Base-by-base conservation (phyloP, 164 flowering plant genomes). In the Brasenia schreberi region DNA sequence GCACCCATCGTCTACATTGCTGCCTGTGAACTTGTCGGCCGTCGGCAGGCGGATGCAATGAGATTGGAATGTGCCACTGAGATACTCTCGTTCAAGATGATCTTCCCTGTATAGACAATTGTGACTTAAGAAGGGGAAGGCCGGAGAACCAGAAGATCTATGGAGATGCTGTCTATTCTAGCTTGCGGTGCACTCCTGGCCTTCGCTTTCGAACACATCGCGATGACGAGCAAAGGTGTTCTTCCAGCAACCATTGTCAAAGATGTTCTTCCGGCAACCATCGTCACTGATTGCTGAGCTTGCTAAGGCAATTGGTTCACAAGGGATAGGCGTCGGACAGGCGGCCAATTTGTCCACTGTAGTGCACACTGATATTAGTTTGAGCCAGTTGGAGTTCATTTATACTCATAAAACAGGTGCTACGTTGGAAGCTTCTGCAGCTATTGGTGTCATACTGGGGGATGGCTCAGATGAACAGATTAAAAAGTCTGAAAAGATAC, bases 41-140 rank as follows among this genome's bases (percentile, higher is more conserved):
- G 89, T 6, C 19, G 61, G 1, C 81, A 81, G 42, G 64, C 74
- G 16, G 63, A 64, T 58, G 89, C 86, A 2, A 84, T 88, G 89
- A 81, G 90, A 0, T 76, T 85, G 4, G 94, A 89, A 6, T 84
- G 90, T 65, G 89, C 89, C 1, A 83, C 83, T 5, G 94, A 88
- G 78, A 88, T 88, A 90, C 89, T 6, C 59, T 88, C 9, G 86
- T 88, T 67, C 92, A 87, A 56, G 92, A 87, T 59, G 92, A 87
- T 39, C 79, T 87, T 39, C 92, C 92, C 0, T 85, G 87, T 44
- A 85, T 87, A 86, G 87, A 87, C 62, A 81, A 87, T 69, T 89
- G 82, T 66, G 84, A 85, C 64, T 77, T 87, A 53, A 81, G 92
- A 59, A 75, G 90, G 1, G 93, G 93, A 9, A 84, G 82, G 65